A percentile compares a stretch with the other conserved stretches of the same genome.
phyloP scores from a whole-genome alignment of 495 filamentous ascomycete genomes.

The Pseudevernia furfuracea region DNA sequence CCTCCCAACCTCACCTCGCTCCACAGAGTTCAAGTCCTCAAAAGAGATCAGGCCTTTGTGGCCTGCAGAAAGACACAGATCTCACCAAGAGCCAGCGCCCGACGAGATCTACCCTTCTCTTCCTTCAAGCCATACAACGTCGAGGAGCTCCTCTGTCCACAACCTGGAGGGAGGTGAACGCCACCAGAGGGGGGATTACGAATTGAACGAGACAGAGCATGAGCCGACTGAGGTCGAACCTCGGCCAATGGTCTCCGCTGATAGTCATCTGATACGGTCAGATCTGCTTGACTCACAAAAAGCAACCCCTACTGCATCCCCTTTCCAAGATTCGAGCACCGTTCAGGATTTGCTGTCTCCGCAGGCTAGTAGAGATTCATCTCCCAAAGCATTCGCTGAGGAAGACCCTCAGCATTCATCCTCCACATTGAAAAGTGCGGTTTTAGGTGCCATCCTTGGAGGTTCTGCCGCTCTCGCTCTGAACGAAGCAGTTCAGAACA shows the following conservation, averaged over 20 bases:
- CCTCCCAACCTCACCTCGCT: conserved; percentile 25
- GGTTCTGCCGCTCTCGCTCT: conserved; percentile 12
- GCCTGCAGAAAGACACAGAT: conserved; percentile 42
- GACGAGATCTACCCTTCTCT: conserved; percentile 42
- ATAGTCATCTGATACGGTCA: neutral
- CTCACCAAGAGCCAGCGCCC: conserved; percentile 34
- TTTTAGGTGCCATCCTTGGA: conserved; percentile 9
- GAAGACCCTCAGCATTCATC: neutral
- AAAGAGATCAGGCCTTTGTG: conserved; percentile 44
- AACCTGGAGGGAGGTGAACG: conserved; percentile 25
- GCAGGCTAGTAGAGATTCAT: neutral
- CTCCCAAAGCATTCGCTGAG: neutral
- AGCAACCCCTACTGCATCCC: conserved; percentile 34
- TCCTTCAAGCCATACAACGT: conserved; percentile 44
- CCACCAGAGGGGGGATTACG: neutral
- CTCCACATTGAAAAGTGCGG: neutral
- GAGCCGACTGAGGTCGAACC: neutral
- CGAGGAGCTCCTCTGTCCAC: conserved; percentile 39
- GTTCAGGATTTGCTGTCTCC: neutral
- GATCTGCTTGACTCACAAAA: conserved; percentile 35
- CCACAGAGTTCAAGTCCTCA: conserved; percentile 39
- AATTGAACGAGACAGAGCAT: neutral
- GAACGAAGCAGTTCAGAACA: neutral
- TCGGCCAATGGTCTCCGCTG: neutral
- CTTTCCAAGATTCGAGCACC: conserved; percentile 12